Base-by-base conservation (phyloP, 495 filamentous ascomycete species). In the Astrocystis sublimbata region DNA sequence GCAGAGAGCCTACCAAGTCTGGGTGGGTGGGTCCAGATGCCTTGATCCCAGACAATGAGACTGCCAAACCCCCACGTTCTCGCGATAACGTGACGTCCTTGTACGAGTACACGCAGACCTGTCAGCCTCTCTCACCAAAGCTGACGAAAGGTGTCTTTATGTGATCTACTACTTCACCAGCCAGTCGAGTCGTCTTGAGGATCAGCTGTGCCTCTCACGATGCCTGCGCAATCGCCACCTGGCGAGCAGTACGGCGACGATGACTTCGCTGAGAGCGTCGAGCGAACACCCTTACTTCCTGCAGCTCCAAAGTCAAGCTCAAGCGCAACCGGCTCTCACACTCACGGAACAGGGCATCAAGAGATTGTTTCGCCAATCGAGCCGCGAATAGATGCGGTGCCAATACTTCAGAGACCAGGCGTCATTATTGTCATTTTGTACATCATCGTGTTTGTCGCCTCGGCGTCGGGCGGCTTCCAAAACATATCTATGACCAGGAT, bases 401-500 rank as follows among this genome's bases (percentile, higher is more conserved):
- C 65, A n/a, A 63, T 23, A 36, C 28, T 42, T 4, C 35, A 55
- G 0, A 68, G 60, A 1, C 52, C 65, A 9, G 15, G 36, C 3
- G 19, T 52, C 30, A 43, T 70, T 19, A 2, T 70, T 0, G 13
- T 12, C 13, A 17, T 72, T 7, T 58, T 68, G 13, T 66, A 61
- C 7, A 24, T 63, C 43, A 19, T 65, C 5, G 40, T 68, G 10
- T 67, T 72, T 26, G 24, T 62, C 15, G 46, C 19, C 19, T 68
- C 70, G 3, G 30, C 58, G 15, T 43, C 67, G 4, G 61, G 59
- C 42, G 70, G 63, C 6, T 70, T 72, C 41, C 53, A 47, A 31
- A 60, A 66, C 31, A 68, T 72, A 24, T 63, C 70, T 21, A 63
- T 64, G 59, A 71, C 73, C 7, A 66, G 73, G 53, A 67, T 78